Base-by-base conservation (phyloP, 2,329 filamentous ascomycete species). In the Neurospora crassa region DNA sequence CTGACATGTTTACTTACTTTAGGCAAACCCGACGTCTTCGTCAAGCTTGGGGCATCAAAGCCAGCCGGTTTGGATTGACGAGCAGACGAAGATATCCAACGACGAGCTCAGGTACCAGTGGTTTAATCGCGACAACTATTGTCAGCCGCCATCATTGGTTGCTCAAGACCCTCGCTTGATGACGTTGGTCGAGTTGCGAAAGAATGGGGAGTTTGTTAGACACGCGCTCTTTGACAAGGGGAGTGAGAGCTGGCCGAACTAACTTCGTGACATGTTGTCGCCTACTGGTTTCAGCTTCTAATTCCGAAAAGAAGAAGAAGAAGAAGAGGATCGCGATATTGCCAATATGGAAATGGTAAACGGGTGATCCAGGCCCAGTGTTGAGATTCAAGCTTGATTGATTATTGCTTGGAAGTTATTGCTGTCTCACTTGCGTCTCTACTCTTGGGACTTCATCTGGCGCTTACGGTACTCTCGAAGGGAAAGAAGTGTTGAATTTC, bases 61-160 rank as follows among this genome's bases (percentile, higher is more conserved):
- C 43, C n/a, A 12, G 43, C 43, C 43, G 12, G n/a, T n/a, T 12
- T 24, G 45, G 11, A 5, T 14, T 14, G n/a, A 47, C 12, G 45
- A 47, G 45, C 5, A 24, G 5, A 47, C 45, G n/a, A 14, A 47
- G 45, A 14, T 47, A 14, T 7, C 45, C 11, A 1, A 24, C n/a
- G n/a, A 24, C 5, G 45, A 47, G n/a, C 0, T 47, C 3, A 20
- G 6, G n/a, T 3, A 0, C 0, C 42, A n/a, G 3, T 3, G 0
- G 16, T n/a, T 8, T 7, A n/a, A 45, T 1, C 8, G 0, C 42
- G 42, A 20, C 10, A 12, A 12, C 14, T 2, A 1, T 1, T 47
- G 4, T 1, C 5, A 5, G n/a, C 5, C 43, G 12, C 10, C 5
- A 12, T 47, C 11, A 5, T 20, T 20, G 43, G 5, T 12, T 12